Evolutionary conservation across 208 protist genomes (phyloP).

Genomic region (Novymonas esmeraldas): DNA sequence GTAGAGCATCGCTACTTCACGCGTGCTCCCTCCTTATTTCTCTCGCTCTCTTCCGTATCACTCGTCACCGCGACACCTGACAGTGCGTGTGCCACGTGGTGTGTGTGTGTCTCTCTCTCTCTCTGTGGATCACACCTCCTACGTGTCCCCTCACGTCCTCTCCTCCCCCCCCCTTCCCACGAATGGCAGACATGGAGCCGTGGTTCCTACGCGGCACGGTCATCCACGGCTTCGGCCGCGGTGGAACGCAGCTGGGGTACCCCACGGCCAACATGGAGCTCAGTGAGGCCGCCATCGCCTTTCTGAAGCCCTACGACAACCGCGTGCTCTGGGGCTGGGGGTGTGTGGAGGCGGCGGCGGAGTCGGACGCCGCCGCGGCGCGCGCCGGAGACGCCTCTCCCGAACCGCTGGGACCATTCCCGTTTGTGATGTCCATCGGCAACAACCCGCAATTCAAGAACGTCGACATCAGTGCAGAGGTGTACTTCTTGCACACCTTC

Average conservation of each 20-base stretch:
- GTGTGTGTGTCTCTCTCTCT: neutral
- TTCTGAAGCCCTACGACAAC: slow-evolving; percentile 62
- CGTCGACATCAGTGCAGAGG: slow-evolving; percentile 73
- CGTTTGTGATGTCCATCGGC: slow-evolving; percentile 89
- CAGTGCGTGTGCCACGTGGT: no score
- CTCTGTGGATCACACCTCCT: no score
- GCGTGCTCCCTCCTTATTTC: neutral
- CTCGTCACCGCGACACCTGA: neutral
- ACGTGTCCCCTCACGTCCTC: no score
- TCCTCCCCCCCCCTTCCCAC: no score
- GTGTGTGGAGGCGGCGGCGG: slow-evolving; percentile 40
- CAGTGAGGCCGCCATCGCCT: slow-evolving; percentile 32
- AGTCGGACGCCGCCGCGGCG: neutral
- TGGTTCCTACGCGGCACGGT: slow-evolving; percentile 80
- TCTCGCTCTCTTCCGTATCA: neutral
- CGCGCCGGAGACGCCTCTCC: neutral
- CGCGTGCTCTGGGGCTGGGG: slow-evolving; percentile 87
- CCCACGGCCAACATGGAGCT: slow-evolving; percentile 89
- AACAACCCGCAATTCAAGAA: slow-evolving; percentile 92
- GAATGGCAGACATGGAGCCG: slow-evolving; percentile 30
- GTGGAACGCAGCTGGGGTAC: slow-evolving; percentile 86
- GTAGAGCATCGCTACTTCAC: no score
- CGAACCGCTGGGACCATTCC: slow-evolving; percentile 43
- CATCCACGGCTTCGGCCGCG: slow-evolving; percentile 84
- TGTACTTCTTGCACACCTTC: slow-evolving; percentile 90